Percentiles rank a stretch among this genome's conserved stretches.
These are phyloP conservation scores for Rhodofomes roseus DNA, from an alignment of 1,284 basidiomycete species.

Conservation along the genomic window DNA sequence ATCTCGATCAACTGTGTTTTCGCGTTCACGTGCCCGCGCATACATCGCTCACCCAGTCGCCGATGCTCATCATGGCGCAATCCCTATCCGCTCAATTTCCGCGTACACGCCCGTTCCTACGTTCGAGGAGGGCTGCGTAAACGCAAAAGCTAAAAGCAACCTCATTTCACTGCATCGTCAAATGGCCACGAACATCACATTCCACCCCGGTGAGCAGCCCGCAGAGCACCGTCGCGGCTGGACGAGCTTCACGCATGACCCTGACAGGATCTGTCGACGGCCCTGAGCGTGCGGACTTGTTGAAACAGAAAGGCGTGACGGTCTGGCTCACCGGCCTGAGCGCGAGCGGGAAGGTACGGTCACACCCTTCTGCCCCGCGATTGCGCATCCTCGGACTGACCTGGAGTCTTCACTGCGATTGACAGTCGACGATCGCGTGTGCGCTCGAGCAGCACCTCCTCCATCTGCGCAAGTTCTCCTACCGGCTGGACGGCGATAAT, in stretches of 20 bases:
- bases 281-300: slow-evolving; percentile 63
- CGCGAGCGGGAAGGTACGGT: slow-evolving; percentile 80
- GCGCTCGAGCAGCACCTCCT: slow-evolving; percentile 96
- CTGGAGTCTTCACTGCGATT: not conserved
- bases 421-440: slow-evolving; percentile 93
- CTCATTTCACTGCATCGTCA: too few species aligned
- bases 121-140: not conserved
- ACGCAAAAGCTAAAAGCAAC: too few species aligned
- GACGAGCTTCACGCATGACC: not conserved
- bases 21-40: slow-evolving; percentile 15
- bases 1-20: not conserved
- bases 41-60: not conserved
- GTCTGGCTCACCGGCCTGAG: slow-evolving; percentile 96
- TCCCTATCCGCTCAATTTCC: slow-evolving; percentile 2
- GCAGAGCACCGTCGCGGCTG: not conserved
- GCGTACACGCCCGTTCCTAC: not conserved
- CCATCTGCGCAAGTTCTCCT: slow-evolving; percentile 81
- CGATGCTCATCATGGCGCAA: slow-evolving; percentile 17
- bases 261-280: slow-evolving; percentile 70
- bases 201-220: slow-evolving; percentile 52
- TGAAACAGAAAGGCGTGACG: slow-evolving; percentile 83
- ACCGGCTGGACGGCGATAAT: slow-evolving; percentile 97
- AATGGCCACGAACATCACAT: slow-evolving; percentile 88
- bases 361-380: not conserved
- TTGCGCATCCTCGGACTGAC: not conserved